Percentiles rank a stretch among this genome's conserved stretches.
phyloP scores from a whole-genome alignment of 1,284 basidiomycete species.

The Cutaneotrichosporon daszewskae region DNA sequence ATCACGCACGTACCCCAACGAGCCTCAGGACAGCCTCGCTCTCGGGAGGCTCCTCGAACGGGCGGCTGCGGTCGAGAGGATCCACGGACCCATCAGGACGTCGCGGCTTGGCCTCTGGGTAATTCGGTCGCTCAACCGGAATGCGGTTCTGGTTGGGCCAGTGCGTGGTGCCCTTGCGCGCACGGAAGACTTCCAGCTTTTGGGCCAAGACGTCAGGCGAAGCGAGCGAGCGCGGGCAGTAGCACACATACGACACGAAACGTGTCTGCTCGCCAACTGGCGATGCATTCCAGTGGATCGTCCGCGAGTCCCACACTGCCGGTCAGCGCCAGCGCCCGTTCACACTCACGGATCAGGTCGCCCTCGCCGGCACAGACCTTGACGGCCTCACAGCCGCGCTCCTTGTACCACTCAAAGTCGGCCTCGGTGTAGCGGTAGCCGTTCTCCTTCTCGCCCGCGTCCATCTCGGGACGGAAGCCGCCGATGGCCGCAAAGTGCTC shows the following conservation, averaged over 20 bases:
- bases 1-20: slow-evolving; percentile 13
- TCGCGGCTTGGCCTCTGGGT: slow-evolving; percentile 12
- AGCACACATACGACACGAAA: slow-evolving; percentile 24
- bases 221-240: slow-evolving; percentile 14
- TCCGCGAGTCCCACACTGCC: slow-evolving; percentile 28
- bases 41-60: slow-evolving; percentile 14
- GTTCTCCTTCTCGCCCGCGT: slow-evolving; percentile 20
- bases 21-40: slow-evolving; percentile 16
- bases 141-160: slow-evolving; percentile 23
- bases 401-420: slow-evolving; percentile 23
- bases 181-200: slow-evolving; percentile 16
- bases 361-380: slow-evolving; percentile 22
- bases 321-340: neutral
- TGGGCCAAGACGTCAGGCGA: slow-evolving; percentile 6
- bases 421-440: slow-evolving; percentile 14
- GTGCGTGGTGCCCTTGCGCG: slow-evolving; percentile 24
- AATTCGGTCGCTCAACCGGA: slow-evolving; percentile 13
- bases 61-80: slow-evolving; percentile 15
- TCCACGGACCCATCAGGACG: slow-evolving; percentile 19
- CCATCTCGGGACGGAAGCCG: slow-evolving; percentile 19
- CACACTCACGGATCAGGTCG: slow-evolving; percentile 21
- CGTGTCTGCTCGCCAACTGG: slow-evolving; percentile 23
- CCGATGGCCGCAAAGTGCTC: slow-evolving; percentile 19
- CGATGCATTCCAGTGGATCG: slow-evolving; percentile 27
- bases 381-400: slow-evolving; percentile 18